Base-by-base conservation (phyloP, 768 basidiomycete genomes). In the Russula sp. region DNA sequence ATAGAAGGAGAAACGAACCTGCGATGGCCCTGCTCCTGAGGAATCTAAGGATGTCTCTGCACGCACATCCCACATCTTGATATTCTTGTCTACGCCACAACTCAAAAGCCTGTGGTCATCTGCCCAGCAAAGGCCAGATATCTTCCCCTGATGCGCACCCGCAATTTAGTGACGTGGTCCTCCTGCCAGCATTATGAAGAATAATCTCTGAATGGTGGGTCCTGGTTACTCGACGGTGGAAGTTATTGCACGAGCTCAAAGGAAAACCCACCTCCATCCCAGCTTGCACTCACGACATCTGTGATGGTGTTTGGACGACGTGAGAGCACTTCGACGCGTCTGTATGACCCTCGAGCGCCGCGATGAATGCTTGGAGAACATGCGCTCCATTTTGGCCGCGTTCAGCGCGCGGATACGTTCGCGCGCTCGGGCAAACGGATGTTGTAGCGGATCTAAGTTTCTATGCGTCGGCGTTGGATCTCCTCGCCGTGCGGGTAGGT, bases 301-400 rank as follows among this genome's bases (percentile, higher is more conserved):
- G 63, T 64, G 24, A 64, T 56, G 24, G 59, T 60, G 24, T 64
- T 42, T 24, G 63, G 63, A 24, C 63, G 58, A 16, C 63, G 63
- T 2, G 59, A 28, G 22, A 64, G 63, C 22, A 60, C 63, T 42
- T 44, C 63, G 22, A 64, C 63, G 63, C 63, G 22, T 64, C 63
- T 10, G 90, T 80, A 74, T 98, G 97, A 2, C 97, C 97, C 65
- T 97, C 95, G 55, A 99, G 74, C 58, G 85, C 82, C 42, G 84
- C 92, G 18, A 99, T 80, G 71, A 98, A 98, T 0, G 97, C 71
- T 97, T 98, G n/a, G 97, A 88, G 72, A 98, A 98, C 78, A 99
- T 92, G 63, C 92, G 81, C 57, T 98, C 96, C 82, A 99, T 91
- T 78, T 99, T 99, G 16, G 89, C 90, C 2, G 97, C 97, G 67